phyloP scores from a whole-genome alignment of 352 stramenopile species.

The Globisporangium mamillatum region DNA sequence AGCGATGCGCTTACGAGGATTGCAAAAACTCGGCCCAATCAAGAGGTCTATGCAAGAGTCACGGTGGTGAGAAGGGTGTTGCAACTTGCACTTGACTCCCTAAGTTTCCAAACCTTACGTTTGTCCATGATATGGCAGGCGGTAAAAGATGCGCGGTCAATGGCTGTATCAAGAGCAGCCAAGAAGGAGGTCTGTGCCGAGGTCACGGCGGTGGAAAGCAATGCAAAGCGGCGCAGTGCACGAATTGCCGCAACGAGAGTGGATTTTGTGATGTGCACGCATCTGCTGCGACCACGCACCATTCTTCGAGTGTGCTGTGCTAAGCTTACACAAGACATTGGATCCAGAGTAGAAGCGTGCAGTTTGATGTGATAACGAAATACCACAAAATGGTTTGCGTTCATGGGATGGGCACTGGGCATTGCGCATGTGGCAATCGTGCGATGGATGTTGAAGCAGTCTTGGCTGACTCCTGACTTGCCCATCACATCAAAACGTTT shows the following conservation, averaged over 20 bases:
- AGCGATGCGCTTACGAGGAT: constrained; percentile 49
- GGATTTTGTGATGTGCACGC: constrained; percentile 26
- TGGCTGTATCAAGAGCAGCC: constrained; percentile 69
- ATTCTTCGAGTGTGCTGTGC: neutral
- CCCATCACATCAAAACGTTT: neutral
- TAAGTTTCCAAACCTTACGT: neutral
- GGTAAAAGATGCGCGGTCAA: constrained; percentile 58
- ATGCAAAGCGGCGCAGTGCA: constrained; percentile 29
- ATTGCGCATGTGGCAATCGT: neutral
- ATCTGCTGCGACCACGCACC: neutral
- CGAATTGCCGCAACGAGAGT: constrained; percentile 24
- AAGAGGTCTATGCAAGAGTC: constrained; percentile 80
- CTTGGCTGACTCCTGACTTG: neutral
- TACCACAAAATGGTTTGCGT: neutral
- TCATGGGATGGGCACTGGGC: neutral
- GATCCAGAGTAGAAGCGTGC: neutral
- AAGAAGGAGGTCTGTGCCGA: constrained; percentile 68
- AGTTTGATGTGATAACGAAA: neutral
- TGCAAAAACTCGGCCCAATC: constrained; percentile 85
- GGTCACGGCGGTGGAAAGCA: constrained; percentile 44
- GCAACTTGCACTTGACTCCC: too few relatives aligned
- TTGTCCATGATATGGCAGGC: constrained; percentile 23
- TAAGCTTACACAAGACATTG: neutral
- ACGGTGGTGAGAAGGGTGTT: constrained; percentile 51
- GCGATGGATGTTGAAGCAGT: neutral